Evolutionary conservation across 257 asterid genomes (phyloP).

Genomic region (Fraxinus quadrangulata): DNA sequence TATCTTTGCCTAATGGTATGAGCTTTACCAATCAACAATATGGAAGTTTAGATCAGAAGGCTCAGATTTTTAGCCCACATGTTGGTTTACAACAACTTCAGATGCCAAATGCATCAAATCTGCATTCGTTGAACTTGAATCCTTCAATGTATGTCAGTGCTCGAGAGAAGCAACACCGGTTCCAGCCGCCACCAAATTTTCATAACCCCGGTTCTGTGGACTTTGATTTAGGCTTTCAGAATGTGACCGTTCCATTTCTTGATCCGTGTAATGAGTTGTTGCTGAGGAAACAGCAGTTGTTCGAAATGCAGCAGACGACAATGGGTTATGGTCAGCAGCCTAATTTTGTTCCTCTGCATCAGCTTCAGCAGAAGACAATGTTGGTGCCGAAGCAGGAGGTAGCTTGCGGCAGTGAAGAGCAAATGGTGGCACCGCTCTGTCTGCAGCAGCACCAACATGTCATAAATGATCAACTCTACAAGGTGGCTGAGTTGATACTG

Average conservation of each 20-base stretch:
- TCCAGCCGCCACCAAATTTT: no score
- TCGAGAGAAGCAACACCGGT: no score
- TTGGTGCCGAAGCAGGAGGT: slow-evolving; percentile 12
- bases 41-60: slow-evolving; percentile 9
- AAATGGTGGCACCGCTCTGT: not conserved
- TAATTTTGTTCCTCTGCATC: not conserved
- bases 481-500: slow-evolving; percentile 44
- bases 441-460: slow-evolving; percentile 32
- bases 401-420: not conserved
- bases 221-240: not conserved
- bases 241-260: not conserved
- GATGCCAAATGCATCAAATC: not conserved
- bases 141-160: no score
- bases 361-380: not conserved
- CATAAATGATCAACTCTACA: slow-evolving; percentile 37
- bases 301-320: not conserved
- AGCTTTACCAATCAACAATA: slow-evolving; percentile 4
- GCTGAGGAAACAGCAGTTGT: no score
- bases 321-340: not conserved
- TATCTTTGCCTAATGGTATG: slow-evolving; percentile 9
- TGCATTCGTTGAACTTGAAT: no score
- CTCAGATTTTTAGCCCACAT: slow-evolving; percentile 15
- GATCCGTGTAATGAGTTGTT: slow-evolving; percentile 1
- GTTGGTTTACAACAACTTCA: not conserved
- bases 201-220: not conserved